Evolutionary conservation across 768 basidiomycete species (phyloP).

Genomic region (Kwoniella heveanensis): DNA sequence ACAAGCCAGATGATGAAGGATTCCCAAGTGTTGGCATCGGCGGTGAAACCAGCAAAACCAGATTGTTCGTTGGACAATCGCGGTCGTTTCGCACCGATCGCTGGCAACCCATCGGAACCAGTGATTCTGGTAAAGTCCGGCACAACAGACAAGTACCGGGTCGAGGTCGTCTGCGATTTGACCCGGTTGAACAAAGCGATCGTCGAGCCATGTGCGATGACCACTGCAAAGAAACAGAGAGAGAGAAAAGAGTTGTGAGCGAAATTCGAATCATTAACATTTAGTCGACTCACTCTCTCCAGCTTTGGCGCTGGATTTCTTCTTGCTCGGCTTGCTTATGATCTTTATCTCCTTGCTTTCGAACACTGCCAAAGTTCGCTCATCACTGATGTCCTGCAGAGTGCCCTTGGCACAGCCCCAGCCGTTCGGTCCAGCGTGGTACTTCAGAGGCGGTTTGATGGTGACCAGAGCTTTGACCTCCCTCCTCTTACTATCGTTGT

Average conservation of each 20-base stretch:
- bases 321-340: slow-evolving; percentile 97
- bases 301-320: slow-evolving; percentile 90
- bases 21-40: slow-evolving; percentile 50
- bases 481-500: slow-evolving; percentile 92
- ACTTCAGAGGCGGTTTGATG: slow-evolving; percentile 29
- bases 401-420: slow-evolving; percentile 57
- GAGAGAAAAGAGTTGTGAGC: no score
- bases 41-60: slow-evolving; percentile 62
- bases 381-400: slow-evolving; percentile 68
- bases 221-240: slow-evolving; percentile 68
- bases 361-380: slow-evolving; percentile 83
- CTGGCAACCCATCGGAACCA: slow-evolving; percentile 84
- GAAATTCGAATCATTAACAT: not conserved
- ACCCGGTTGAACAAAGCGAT: slow-evolving; percentile 95
- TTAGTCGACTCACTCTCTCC: slow-evolving; percentile 71
- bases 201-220: slow-evolving; percentile 93
- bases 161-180: slow-evolving; percentile 91
- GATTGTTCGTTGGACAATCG: slow-evolving; percentile 63
- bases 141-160: slow-evolving; percentile 93
- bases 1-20: slow-evolving; percentile 96
- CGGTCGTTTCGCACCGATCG: slow-evolving; percentile 77
- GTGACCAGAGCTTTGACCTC: slow-evolving; percentile 89
- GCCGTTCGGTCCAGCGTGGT: slow-evolving; percentile 62
- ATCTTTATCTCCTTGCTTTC: slow-evolving; percentile 95
- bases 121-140: slow-evolving; percentile 89